Evolutionary conservation across 1,284 basidiomycete species (phyloP), one percentile per base, ranked within the genome.

Genomic region (Cutaneotrichosporon cyanovorans): DNA sequence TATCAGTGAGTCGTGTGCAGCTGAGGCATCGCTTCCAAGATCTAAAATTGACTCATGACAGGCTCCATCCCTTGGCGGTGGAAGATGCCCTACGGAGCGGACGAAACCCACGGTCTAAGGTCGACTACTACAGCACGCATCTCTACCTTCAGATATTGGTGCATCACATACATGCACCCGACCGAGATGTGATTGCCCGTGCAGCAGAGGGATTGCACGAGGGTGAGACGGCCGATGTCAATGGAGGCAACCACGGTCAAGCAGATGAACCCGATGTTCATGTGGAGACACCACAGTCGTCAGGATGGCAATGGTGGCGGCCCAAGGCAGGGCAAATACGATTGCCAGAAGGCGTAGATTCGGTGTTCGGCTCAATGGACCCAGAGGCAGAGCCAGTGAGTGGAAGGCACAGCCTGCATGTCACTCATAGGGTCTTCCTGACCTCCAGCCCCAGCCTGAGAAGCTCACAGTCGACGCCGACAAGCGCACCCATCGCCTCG

Each of bases 131-230:
- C 60, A 45, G 57, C 14, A 62, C 61, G 32, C 69, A 71, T 48
- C 57, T 73, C 14, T 73, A 71, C 48, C 56, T 68, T n/a, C 69
- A 71, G 46, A 57, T 72, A 31, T 57, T 71, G 18, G 60, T 70
- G 15, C 68, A 73, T 32, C 66, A 69, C 55, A 66, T 65, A 19
- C 63, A 65, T 36, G 53, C 57, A 3, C 44, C 53, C 0, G 67
- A 69, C 49, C 59, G 56, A 32, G 49, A 46, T 12, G 41, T 48
- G 9, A 40, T 66, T 0, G 31, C 53, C 2, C 40, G 51, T 4
- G 55, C 51, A 0, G 56, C 58, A 0, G 62, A 63, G 20, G 60
- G 38, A 7, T 19, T 50, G 12, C 37, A 38, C 32, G 31, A 42
- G 33, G 32, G 37, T 21, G 36, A 34, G 20, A 25, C 25, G 5